Conservation (phyloP, 2,329 filamentous ascomycete genomes). For the Tolypocladium tundrense region DNA sequence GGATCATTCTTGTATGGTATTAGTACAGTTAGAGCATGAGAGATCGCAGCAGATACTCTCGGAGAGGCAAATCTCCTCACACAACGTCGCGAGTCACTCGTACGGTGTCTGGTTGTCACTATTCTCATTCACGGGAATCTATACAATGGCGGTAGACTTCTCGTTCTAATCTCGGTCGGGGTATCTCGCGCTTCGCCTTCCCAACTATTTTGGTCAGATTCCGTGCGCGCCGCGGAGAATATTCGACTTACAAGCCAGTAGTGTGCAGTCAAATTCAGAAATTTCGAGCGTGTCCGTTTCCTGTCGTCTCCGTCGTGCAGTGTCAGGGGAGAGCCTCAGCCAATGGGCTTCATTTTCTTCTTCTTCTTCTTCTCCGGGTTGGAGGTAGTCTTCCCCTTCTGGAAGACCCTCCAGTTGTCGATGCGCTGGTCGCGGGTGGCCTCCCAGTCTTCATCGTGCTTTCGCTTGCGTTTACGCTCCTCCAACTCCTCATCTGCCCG, state of each 20-base stretch:
- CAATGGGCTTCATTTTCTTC: conserved; percentile 60
- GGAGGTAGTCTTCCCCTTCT: conserved; percentile 56
- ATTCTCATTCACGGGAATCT: not conserved
- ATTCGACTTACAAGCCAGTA: conserved; percentile 20
- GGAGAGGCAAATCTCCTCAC: conserved; percentile 25
- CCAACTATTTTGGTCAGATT: conserved; percentile 17
- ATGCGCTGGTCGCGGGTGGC: conserved; percentile 83
- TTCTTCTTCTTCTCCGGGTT: conserved; percentile 43
- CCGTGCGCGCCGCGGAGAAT: conserved; percentile 14
- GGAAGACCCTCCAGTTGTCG: conserved; percentile 86
- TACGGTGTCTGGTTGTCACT: not conserved
- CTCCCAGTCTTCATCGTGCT: conserved; percentile 94
- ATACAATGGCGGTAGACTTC: not conserved
- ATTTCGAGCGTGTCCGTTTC: not conserved
- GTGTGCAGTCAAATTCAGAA: not conserved
- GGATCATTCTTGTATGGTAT: conserved; percentile 17
- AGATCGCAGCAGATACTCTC: conserved; percentile 4
- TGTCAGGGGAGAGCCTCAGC: conserved; percentile 19
- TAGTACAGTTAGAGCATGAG: conserved; percentile 15
- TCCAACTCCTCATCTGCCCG: conserved; percentile 79
- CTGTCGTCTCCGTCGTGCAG: not conserved
- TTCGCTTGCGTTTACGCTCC: conserved; percentile 71
- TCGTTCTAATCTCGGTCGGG: not conserved
- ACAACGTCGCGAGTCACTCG: conserved; percentile 3
- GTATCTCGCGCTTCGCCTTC: conserved; percentile 1